Conservation (phyloP, 352 stramenopile species). For the Pythium dissimile region DNA sequence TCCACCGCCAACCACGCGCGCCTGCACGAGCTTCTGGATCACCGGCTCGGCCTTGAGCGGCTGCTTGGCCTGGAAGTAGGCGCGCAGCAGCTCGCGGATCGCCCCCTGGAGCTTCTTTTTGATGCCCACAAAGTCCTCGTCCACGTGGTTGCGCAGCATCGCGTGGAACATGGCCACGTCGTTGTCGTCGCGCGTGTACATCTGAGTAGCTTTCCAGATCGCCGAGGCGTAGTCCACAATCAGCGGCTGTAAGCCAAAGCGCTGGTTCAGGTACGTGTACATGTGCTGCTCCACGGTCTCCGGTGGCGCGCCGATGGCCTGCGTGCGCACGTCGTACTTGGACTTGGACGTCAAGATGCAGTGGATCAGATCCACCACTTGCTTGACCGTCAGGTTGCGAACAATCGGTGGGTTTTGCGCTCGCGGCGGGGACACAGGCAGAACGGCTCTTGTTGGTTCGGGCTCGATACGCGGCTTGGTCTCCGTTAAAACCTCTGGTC, state of each 20-base stretch:
- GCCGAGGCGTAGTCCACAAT: slow-evolving; percentile 78
- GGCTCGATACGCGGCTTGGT: background rate
- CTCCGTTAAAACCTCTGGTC: background rate
- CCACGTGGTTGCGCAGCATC: slow-evolving; percentile 72
- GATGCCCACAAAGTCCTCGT: slow-evolving; percentile 78
- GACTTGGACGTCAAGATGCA: slow-evolving; percentile 69
- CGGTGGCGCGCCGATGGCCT: slow-evolving; percentile 37
- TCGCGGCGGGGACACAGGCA: background rate
- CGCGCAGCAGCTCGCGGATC: slow-evolving; percentile 63
- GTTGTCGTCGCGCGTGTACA: slow-evolving; percentile 48
- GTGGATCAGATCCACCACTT: slow-evolving; percentile 71
- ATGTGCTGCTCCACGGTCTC: slow-evolving; percentile 89
- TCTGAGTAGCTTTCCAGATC: slow-evolving; percentile 70
- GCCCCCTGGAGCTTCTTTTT: slow-evolving; percentile 74
- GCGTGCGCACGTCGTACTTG: slow-evolving; percentile 57
- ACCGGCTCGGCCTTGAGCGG: slow-evolving; percentile 61
- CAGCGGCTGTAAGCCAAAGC: slow-evolving; percentile 72
- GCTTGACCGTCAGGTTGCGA: slow-evolving; percentile 66
- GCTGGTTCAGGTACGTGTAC: slow-evolving; percentile 87
- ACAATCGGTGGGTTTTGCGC: slow-evolving; percentile 2
- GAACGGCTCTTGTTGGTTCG: background rate
- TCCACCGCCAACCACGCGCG: slow-evolving; percentile 26
- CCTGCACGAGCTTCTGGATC: slow-evolving; percentile 47
- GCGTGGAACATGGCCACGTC: slow-evolving; percentile 78
- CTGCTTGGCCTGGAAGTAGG: slow-evolving; percentile 64